phyloP scores from a whole-genome alignment of 345 rosid genomes.

The Firmiana major region DNA sequence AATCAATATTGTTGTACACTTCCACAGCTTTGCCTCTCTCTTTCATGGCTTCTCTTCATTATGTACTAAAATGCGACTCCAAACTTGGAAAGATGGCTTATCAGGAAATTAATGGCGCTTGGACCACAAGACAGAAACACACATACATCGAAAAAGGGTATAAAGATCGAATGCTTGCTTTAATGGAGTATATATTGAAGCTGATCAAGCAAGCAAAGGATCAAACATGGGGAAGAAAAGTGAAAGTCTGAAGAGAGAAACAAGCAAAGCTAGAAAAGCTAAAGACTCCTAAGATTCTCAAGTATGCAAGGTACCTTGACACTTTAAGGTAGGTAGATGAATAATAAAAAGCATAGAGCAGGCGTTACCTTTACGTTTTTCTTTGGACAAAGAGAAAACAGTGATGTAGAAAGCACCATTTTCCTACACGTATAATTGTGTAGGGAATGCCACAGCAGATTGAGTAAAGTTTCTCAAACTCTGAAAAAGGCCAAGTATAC shows the following conservation, averaged over 20 bases:
- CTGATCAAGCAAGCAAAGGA: slow-evolving; percentile 2
- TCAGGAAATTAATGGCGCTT: neutral
- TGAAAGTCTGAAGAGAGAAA: slow-evolving; percentile 23
- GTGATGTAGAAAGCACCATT: slow-evolving; percentile 39
- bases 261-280: neutral
- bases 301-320: slow-evolving; percentile 37
- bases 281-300: slow-evolving; percentile 7
- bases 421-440: slow-evolving; percentile 41
- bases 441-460: slow-evolving; percentile 35
- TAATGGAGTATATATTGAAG: neutral
- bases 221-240: slow-evolving; percentile 11
- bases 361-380: slow-evolving; percentile 78
- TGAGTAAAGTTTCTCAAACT: slow-evolving; percentile 24
- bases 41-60: slow-evolving; percentile 43
- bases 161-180: slow-evolving; percentile 12
- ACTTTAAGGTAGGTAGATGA: slow-evolving; percentile 32
- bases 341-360: slow-evolving; percentile 28
- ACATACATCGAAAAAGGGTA: slow-evolving; percentile 5
- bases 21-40: slow-evolving; percentile 85
- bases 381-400: slow-evolving; percentile 30
- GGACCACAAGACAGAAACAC: slow-evolving; percentile 6
- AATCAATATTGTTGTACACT: slow-evolving; percentile 29
- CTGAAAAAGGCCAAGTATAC: neutral
- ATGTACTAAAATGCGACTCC: neutral
- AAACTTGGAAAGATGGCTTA: neutral